phyloP scores from a whole-genome alignment of 768 basidiomycete genomes.

The Lactarius deliciosus region DNA sequence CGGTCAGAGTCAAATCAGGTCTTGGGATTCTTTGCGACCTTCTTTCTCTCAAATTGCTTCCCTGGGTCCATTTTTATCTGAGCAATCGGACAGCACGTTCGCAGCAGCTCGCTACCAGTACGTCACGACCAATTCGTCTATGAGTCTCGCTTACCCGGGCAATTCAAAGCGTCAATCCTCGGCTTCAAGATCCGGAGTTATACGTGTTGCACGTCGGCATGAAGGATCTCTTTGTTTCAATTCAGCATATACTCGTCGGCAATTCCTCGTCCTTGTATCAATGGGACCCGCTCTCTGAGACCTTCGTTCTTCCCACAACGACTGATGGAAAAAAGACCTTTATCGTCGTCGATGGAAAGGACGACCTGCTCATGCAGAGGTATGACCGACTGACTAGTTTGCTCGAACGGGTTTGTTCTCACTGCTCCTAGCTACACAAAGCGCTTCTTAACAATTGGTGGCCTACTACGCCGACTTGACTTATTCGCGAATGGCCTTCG shows the following conservation, averaged over 20 bases:
- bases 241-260: slow-evolving; percentile 61
- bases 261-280: slow-evolving; percentile 62
- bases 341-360: slow-evolving; percentile 56
- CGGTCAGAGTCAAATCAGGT: slow-evolving; percentile 48
- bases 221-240: slow-evolving; percentile 49
- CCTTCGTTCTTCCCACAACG: slow-evolving; percentile 51
- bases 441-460: slow-evolving; percentile 69
- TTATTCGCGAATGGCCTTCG: slow-evolving; percentile 48
- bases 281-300: slow-evolving; percentile 59
- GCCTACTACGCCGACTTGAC: slow-evolving; percentile 65
- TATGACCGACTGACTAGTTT: slow-evolving; percentile 28
- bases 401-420: not conserved
- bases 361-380: slow-evolving; percentile 59
- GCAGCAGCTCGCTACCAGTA: slow-evolving; percentile 62
- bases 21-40: slow-evolving; percentile 61
- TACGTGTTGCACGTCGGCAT: slow-evolving; percentile 48
- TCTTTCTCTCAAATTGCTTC: slow-evolving; percentile 36
- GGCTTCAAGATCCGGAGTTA: slow-evolving; percentile 40
- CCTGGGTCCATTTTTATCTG: slow-evolving; percentile 63
- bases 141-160: slow-evolving; percentile 4
- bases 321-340: slow-evolving; percentile 38
- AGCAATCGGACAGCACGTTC: slow-evolving; percentile 55
- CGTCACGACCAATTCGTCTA: slow-evolving; percentile 32
- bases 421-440: slow-evolving; percentile 47
- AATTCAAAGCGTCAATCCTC: slow-evolving; percentile 48